A percentile compares a stretch with the other conserved stretches of the same genome.
phyloP scores from a whole-genome alignment of 441 rosid genomes.

The Cnidoscolus chayamansa region DNA sequence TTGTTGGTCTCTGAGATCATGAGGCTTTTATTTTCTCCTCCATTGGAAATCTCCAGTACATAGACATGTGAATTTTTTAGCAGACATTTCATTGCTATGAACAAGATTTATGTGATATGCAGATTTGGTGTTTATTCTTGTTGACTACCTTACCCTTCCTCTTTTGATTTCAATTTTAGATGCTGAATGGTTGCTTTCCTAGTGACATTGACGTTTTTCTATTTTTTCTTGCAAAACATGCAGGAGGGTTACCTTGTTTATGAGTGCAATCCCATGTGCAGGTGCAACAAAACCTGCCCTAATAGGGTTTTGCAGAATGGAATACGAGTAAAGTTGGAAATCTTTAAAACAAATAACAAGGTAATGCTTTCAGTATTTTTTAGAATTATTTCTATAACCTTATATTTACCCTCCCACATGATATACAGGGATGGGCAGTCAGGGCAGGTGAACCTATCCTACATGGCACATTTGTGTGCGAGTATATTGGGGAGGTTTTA shows the following conservation, averaged over 20 bases:
- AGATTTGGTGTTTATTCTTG: conserved; percentile 7
- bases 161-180: no score
- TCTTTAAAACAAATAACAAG: conserved; percentile 76
- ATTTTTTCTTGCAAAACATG: conserved; percentile 25
- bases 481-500: conserved; percentile 81
- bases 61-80: conserved; percentile 1
- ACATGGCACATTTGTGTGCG: conserved; percentile 83
- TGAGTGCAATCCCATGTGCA: conserved; percentile 84
- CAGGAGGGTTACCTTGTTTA: conserved; percentile 99
- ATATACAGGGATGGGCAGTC: conserved; percentile 89
- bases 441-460: conserved; percentile 83
- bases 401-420: conserved; percentile 14
- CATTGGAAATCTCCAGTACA: background rate
- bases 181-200: background rate
- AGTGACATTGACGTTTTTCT: conserved; percentile 14
- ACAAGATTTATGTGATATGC: conserved; percentile 2
- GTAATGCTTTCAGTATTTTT: conserved; percentile 38
- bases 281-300: conserved; percentile 71
- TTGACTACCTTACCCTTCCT: background rate
- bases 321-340: conserved; percentile 64
- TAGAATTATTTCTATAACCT: conserved; percentile 11
- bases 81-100: conserved; percentile 4
- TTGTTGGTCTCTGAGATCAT: conserved; percentile 11
- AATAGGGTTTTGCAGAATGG: conserved; percentile 97
- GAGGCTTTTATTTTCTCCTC: background rate